Evolutionary conservation across 129 eudicot genomes (phyloP).

Genomic region (Flaveria linearis): DNA sequence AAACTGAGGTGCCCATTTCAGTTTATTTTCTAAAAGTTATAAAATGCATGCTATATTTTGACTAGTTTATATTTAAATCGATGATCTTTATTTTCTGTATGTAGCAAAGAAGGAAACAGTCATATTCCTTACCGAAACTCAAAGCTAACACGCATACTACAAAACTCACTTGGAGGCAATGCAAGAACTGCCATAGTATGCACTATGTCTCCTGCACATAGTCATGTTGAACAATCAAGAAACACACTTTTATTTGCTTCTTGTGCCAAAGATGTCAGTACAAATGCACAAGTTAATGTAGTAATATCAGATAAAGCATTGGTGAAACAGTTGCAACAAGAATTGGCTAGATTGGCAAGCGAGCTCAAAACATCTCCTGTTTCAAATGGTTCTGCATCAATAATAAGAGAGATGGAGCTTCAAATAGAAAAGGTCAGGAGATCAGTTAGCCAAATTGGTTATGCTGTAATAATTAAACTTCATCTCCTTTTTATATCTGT

Average conservation of each 20-base stretch:
- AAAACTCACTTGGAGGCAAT: slow-evolving; percentile 89
- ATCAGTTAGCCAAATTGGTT: slow-evolving; percentile 6
- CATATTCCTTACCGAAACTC: slow-evolving; percentile 90
- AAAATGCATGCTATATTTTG: background rate
- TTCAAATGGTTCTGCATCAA: slow-evolving; percentile 37
- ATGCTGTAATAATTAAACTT: background rate
- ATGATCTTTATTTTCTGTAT: background rate
- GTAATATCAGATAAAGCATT: slow-evolving; percentile 83
- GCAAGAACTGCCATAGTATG: slow-evolving; percentile 87
- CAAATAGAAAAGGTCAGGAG: slow-evolving; percentile 61
- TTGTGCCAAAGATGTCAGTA: slow-evolving; percentile 82
- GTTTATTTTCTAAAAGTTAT: background rate
- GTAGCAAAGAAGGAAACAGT: slow-evolving; percentile 72
- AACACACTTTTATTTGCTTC: slow-evolving; percentile 83
- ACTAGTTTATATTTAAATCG: background rate
- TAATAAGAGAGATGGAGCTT: slow-evolving; percentile 56
- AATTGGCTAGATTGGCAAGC: slow-evolving; percentile 57
- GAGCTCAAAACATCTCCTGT: slow-evolving; percentile 51
- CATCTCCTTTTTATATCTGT: slow-evolving; percentile 7
- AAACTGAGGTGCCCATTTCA: slow-evolving; percentile 58
- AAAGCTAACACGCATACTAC: slow-evolving; percentile 91
- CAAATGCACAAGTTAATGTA: slow-evolving; percentile 82
- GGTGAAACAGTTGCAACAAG: slow-evolving; percentile 74
- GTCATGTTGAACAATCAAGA: slow-evolving; percentile 86
- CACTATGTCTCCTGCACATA: slow-evolving; percentile 88